Evolutionary conservation across 257 asterid species (phyloP).

Genomic region (Ilex asprella): DNA sequence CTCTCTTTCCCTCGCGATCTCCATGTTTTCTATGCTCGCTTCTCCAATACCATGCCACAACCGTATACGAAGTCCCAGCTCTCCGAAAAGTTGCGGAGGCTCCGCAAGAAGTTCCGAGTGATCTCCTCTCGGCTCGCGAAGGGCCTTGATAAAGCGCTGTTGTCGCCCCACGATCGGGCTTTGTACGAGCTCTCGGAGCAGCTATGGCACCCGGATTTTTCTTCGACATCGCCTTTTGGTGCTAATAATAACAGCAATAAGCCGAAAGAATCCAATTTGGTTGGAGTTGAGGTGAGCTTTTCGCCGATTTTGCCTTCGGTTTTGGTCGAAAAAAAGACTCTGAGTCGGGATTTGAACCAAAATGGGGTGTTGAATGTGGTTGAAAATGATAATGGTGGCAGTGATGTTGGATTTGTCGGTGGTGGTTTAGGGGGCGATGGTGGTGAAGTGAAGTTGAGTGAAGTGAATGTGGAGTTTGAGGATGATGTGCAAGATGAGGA

Average conservation of each 20-base stretch:
- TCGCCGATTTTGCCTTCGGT: slow-evolving; percentile 30
- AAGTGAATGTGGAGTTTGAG: slow-evolving; percentile 71
- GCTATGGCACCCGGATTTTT: slow-evolving; percentile 67
- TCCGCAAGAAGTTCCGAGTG: slow-evolving; percentile 71
- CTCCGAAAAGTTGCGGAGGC: slow-evolving; percentile 74
- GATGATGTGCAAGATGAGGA: slow-evolving; percentile 10
- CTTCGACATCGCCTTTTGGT: slow-evolving; percentile 47
- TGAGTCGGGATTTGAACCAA: background rate
- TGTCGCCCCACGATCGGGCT: slow-evolving; percentile 62
- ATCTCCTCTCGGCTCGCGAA: slow-evolving; percentile 44
- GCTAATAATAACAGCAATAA: slow-evolving; percentile 8
- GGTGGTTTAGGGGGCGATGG: slow-evolving; percentile 13
- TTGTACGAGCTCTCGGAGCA: slow-evolving; percentile 48
- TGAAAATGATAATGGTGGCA: slow-evolving; percentile 2
- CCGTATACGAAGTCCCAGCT: slow-evolving; percentile 82
- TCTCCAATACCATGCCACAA: slow-evolving; percentile 69
- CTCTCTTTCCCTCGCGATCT: slow-evolving; percentile 69
- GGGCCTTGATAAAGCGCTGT: slow-evolving; percentile 41
- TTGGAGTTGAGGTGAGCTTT: slow-evolving; percentile 53
- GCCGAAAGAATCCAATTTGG: slow-evolving; percentile 27
- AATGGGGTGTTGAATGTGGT: slow-evolving; percentile 9
- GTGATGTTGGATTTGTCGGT: slow-evolving; percentile 15
- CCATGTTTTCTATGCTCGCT: slow-evolving; percentile 52
- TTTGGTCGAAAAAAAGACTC: slow-evolving; percentile 5
- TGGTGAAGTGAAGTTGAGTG: slow-evolving; percentile 40